These are phyloP conservation scores for Leccinum glutinopallens DNA, from an alignment of 1,284 basidiomycete genomes.

Conservation along the genomic window DNA sequence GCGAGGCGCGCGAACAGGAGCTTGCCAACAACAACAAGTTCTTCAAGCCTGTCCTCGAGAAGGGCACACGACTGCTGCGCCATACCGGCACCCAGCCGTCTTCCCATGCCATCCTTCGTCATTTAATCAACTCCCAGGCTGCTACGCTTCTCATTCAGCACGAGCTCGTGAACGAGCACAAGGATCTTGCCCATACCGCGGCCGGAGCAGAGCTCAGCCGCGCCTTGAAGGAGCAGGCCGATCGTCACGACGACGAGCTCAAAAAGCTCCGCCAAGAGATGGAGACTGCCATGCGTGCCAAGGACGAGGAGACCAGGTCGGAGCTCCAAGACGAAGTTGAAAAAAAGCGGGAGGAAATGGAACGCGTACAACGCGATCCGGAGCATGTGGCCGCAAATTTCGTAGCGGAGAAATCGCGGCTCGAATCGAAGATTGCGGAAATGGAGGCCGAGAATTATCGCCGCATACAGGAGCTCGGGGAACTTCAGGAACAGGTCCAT, in stretches of 20 bases:
- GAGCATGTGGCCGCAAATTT: conserved; percentile 38
- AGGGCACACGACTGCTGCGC: conserved; percentile 43
- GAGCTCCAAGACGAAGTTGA: conserved; percentile 42
- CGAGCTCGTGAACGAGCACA: conserved; percentile 44
- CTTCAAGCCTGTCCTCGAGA: conserved; percentile 43
- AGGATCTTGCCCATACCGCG: conserved; percentile 40
- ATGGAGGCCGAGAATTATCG: conserved; percentile 34
- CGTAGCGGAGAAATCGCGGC: conserved; percentile 35
- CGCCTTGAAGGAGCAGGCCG: conserved; percentile 39
- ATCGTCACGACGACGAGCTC: conserved; percentile 41
- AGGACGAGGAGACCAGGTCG: conserved; percentile 41
- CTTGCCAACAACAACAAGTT: conserved; percentile 43
- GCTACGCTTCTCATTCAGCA: conserved; percentile 43
- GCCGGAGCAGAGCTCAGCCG: conserved; percentile 43
- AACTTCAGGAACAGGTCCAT: conserved; percentile 33
- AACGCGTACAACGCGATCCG: conserved; percentile 33
- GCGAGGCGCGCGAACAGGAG: conserved; percentile 40
- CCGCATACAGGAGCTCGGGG: conserved; percentile 23
- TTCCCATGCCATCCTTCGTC: conserved; percentile 33
- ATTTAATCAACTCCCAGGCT: conserved; percentile 37
- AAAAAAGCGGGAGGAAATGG: conserved; percentile 37
- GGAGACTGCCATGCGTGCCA: conserved; percentile 37
- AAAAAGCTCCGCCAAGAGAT: conserved; percentile 40
- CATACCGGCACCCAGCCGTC: conserved; percentile 37
- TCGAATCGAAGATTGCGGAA: conserved; percentile 32